These are phyloP conservation scores for Cyberlindnera veronae DNA, from an alignment of 805 yeast genomes.

Conservation along the genomic window DNA sequence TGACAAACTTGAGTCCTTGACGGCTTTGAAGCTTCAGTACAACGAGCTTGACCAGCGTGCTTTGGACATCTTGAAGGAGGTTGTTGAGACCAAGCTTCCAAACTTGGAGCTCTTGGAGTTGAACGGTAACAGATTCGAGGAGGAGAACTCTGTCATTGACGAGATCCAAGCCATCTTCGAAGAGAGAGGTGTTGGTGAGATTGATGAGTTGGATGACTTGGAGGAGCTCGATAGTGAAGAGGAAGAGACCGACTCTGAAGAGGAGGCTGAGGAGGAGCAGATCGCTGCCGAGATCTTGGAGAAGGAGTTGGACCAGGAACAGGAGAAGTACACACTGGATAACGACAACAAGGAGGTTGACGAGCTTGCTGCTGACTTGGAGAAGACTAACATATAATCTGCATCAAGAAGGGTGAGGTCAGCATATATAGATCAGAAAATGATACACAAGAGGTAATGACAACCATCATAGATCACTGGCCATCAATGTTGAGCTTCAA, in stretches of 20 bases:
- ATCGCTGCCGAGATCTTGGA: constrained; percentile 29
- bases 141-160: constrained; percentile 72
- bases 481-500: constrained; percentile 21
- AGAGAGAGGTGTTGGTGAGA: constrained; percentile 71
- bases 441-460: constrained; percentile 1
- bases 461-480: background rate
- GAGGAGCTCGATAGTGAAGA: constrained; percentile 73
- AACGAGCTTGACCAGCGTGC: constrained; percentile 77
- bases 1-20: constrained; percentile 41
- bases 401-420: background rate
- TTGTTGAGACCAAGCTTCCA: constrained; percentile 54
- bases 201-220: constrained; percentile 92
- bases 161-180: constrained; percentile 60
- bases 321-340: constrained; percentile 40
- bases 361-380: constrained; percentile 55
- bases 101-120: constrained; percentile 67
- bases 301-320: constrained; percentile 38
- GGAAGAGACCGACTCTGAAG: constrained; percentile 43
- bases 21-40: constrained; percentile 72
- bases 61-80: constrained; percentile 53
- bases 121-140: constrained; percentile 91
- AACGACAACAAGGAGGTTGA: constrained; percentile 46
- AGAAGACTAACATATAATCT: constrained; percentile 45
- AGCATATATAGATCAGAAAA: constrained; percentile 2
- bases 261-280: constrained; percentile 38